These are phyloP conservation scores for Agastache rugosa DNA, from an alignment of 257 asterid genomes.

Conservation along the genomic window DNA sequence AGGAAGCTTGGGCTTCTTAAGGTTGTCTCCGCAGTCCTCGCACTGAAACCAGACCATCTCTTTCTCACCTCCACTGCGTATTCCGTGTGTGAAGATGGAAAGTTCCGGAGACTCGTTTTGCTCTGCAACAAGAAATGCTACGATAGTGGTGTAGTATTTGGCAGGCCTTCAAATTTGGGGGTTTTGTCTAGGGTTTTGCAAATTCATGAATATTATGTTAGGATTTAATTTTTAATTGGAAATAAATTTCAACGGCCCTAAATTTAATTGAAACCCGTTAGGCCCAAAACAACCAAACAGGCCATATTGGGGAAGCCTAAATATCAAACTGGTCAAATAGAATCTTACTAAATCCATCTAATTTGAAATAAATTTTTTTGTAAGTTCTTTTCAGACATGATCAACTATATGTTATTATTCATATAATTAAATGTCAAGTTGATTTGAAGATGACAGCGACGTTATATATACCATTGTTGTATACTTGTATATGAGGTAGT, in stretches of 20 bases:
- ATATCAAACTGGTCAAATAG: neutral
- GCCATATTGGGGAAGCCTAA: neutral
- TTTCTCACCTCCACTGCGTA: constrained; percentile 33
- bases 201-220: neutral
- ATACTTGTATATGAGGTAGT: too few species aligned
- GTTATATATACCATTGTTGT: too few species aligned
- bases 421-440: too few species aligned
- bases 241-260: neutral
- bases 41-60: constrained; percentile 99
- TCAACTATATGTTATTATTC: too few species aligned
- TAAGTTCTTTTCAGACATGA: too few species aligned
- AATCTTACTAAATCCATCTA: too few species aligned
- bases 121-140: constrained; percentile 14
- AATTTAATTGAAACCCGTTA: constrained; percentile 17
- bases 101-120: neutral
- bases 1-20: constrained; percentile 92
- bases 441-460: too few species aligned
- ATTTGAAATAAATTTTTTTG: too few species aligned
- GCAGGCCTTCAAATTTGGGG: constrained; percentile 9
- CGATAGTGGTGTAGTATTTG: neutral
- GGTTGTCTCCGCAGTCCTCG: constrained; percentile 95
- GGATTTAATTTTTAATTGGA: neutral
- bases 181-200: constrained; percentile 41
- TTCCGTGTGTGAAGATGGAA: constrained; percentile 32
- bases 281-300: constrained; percentile 6